Percentiles rank a stretch among this genome's conserved stretches.
Evolutionary conservation across 805 yeast genomes (phyloP).

Genomic region (Schizosaccharomyces japonicus): DNA sequence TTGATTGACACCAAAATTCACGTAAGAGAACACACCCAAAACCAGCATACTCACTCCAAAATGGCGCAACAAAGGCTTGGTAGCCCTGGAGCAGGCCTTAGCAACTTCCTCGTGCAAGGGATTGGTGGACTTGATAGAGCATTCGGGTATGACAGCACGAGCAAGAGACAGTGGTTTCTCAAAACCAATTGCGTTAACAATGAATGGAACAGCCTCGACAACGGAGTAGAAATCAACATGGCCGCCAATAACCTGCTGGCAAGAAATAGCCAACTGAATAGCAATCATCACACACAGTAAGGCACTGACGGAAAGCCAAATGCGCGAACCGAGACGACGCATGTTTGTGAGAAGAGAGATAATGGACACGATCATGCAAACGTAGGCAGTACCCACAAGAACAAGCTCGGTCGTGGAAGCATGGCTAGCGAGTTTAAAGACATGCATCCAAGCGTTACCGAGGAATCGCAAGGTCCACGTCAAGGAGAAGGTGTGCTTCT

Average conservation of each 20-base stretch:
- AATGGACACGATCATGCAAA: constrained; percentile 72
- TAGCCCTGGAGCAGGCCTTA: constrained; percentile 22
- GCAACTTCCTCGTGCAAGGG: constrained; percentile 11
- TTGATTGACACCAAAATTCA: constrained; percentile 49
- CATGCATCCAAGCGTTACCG: background rate
- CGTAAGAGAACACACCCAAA: constrained; percentile 30
- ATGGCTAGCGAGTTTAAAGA: constrained; percentile 16
- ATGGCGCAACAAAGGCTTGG: constrained; percentile 41
- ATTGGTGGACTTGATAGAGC: constrained; percentile 6
- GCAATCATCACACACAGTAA: constrained; percentile 61
- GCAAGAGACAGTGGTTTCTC: constrained; percentile 62
- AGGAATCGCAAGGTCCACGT: background rate
- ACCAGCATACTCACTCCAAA: constrained; percentile 50
- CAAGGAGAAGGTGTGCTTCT: background rate
- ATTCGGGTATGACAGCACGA: constrained; percentile 15
- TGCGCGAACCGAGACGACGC: constrained; percentile 55
- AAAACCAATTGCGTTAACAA: constrained; percentile 79
- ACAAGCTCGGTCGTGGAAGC: constrained; percentile 74
- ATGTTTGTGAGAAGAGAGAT: constrained; percentile 51
- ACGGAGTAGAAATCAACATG: constrained; percentile 49
- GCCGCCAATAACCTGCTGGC: constrained; percentile 31
- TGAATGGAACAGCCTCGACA: constrained; percentile 79
- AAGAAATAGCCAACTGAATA: constrained; percentile 50
- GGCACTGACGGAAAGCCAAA: constrained; percentile 69
- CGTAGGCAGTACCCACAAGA: constrained; percentile 54